phyloP scores from a whole-genome alignment of 2,329 filamentous ascomycete species.

The Daldinia sp. region DNA sequence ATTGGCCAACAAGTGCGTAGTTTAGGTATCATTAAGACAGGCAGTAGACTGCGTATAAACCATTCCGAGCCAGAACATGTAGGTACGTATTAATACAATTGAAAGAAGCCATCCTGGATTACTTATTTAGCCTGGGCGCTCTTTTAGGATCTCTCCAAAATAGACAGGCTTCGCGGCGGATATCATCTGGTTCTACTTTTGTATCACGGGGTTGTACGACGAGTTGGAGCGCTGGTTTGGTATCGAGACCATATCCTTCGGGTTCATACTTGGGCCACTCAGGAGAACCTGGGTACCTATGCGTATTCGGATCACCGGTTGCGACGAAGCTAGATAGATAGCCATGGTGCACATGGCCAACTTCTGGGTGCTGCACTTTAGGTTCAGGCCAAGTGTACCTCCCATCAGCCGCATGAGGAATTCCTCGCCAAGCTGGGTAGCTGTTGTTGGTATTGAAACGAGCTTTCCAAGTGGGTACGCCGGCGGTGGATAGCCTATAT shows the following conservation, averaged over 20 bases:
- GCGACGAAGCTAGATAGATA: constrained; percentile 51
- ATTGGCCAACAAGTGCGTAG: background rate
- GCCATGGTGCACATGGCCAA: constrained; percentile 49
- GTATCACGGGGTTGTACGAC: constrained; percentile 47
- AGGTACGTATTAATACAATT: constrained; percentile 12
- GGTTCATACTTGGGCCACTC: constrained; percentile 44
- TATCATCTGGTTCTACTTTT: constrained; percentile 46
- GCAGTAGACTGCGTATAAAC: background rate
- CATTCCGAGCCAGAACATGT: background rate
- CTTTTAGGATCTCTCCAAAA: constrained; percentile 50
- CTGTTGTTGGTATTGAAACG: constrained; percentile 51
- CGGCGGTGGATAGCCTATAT: constrained; percentile 47
- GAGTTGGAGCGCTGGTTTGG: constrained; percentile 43
- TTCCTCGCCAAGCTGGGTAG: constrained; percentile 48
- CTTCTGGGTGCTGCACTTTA: constrained; percentile 47
- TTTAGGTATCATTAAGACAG: background rate
- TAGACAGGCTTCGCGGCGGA: constrained; percentile 46
- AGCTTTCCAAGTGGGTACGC: constrained; percentile 49
- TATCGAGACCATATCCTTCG: constrained; percentile 38
- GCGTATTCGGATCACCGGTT: constrained; percentile 47
- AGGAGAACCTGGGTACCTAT: constrained; percentile 30
- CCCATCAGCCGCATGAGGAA: constrained; percentile 50
- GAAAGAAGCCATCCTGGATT: background rate
- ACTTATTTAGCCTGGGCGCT: constrained; percentile 49
- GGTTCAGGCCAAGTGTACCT: constrained; percentile 51